Evolutionary conservation across 2,329 filamentous ascomycete species (phyloP).

Genomic region (Ophioceras dolichostomum): DNA sequence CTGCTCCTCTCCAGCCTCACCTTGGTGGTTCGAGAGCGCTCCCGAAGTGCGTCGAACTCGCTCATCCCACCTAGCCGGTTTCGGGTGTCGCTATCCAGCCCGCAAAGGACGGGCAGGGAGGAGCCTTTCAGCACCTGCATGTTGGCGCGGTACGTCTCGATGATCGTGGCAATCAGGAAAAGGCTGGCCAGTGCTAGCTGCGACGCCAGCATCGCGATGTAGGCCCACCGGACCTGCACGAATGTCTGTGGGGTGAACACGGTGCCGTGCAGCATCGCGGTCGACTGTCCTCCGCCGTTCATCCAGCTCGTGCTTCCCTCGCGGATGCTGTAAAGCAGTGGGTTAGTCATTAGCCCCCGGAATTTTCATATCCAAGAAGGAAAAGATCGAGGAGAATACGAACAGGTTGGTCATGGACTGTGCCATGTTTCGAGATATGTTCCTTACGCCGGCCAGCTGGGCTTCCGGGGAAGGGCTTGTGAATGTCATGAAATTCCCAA

Average conservation of each 20-base stretch:
- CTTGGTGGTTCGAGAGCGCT: constrained; percentile 4
- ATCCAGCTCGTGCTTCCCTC: background rate
- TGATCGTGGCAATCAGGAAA: constrained; percentile 6
- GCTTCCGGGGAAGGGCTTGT: constrained; percentile 3
- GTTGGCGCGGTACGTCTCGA: constrained; percentile 2
- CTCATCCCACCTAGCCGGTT: constrained; percentile 5
- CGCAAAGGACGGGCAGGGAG: constrained; percentile 7
- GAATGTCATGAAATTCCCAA: constrained; percentile 7
- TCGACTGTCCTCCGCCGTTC: background rate
- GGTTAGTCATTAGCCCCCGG: too few relatives aligned
- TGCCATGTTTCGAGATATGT: constrained; percentile 6
- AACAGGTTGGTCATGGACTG: constrained; percentile 8
- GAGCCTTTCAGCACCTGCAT: constrained; percentile 10
- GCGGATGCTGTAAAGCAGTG: background rate
- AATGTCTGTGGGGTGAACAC: constrained; percentile 7
- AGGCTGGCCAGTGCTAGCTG: constrained; percentile 7
- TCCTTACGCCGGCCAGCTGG: constrained; percentile 7
- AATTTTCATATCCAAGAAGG: too few relatives aligned
- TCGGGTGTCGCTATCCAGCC: constrained; percentile 5
- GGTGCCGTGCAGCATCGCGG: constrained; percentile 6
- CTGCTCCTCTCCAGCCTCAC: constrained; percentile 5
- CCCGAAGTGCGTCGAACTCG: constrained; percentile 3
- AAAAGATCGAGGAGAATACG: too few relatives aligned
- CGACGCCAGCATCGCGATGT: constrained; percentile 6
- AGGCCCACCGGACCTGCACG: constrained; percentile 9